These are phyloP conservation scores for Erodium moschatum DNA, from an alignment of 441 rosid species.

Conservation along the genomic window DNA sequence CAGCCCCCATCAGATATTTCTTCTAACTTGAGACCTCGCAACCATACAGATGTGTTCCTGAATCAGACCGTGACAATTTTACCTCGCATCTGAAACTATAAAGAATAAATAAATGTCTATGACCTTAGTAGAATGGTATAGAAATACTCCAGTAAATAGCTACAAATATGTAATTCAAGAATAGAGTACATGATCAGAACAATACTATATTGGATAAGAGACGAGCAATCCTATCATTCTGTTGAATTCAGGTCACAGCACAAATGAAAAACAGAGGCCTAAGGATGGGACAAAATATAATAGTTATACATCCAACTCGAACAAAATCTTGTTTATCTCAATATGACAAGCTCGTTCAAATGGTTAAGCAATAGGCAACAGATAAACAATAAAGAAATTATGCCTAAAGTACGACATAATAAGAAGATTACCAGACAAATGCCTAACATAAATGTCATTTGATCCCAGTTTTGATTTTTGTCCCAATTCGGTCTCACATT, in stretches of 20 bases:
- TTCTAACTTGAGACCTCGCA: not conserved
- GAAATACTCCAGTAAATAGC: not conserved
- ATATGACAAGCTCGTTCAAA: not conserved
- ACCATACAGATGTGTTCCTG: constrained; percentile 3
- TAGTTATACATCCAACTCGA: not conserved
- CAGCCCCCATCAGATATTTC: constrained; percentile 19
- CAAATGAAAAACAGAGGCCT: not conserved
- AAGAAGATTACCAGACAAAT: not conserved
- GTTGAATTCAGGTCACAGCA: not conserved
- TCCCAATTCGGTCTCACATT: not conserved
- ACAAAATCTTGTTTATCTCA: not conserved
- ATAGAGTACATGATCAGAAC: not conserved
- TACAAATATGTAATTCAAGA: not conserved
- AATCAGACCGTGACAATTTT: constrained; percentile 1
- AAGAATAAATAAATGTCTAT: not conserved
- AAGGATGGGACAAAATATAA: not conserved
- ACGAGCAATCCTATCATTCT: not conserved
- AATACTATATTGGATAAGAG: not conserved
- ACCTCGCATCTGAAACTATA: not conserved
- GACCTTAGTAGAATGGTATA: not conserved
- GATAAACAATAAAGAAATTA: not conserved
- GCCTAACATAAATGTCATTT: not conserved
- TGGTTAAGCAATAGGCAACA: not conserved
- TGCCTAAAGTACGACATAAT: not conserved
- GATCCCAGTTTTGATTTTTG: not conserved